phyloP scores from a whole-genome alignment of 1,139 yeast genomes.

The Williopsis jadinii region DNA sequence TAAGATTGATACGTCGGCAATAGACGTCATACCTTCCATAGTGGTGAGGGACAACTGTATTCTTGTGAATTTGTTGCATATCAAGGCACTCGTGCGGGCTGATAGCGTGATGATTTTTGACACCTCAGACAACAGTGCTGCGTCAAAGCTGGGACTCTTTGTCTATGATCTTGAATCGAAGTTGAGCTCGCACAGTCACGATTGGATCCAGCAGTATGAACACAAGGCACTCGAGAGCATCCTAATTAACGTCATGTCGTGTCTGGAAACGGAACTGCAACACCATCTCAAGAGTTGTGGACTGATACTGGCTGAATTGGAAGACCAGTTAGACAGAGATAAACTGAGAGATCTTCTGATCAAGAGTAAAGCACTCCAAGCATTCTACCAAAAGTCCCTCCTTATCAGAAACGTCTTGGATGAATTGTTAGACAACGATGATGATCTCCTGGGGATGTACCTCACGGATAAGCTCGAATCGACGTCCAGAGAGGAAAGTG shows the following conservation, averaged over 20 bases:
- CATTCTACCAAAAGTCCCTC: slow-evolving; percentile 78
- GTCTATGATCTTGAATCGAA: slow-evolving; percentile 84
- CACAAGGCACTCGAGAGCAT: slow-evolving; percentile 87
- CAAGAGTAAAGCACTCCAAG: slow-evolving; percentile 72
- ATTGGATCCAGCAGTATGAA: slow-evolving; percentile 50
- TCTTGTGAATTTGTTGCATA: slow-evolving; percentile 72
- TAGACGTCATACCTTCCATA: slow-evolving; percentile 86
- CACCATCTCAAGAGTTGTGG: slow-evolving; percentile 68
- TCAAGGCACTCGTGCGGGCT: slow-evolving; percentile 77
- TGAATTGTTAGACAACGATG: slow-evolving; percentile 82
- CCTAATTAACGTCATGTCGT: slow-evolving; percentile 75
- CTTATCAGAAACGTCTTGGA: slow-evolving; percentile 81
- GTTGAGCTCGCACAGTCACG: slow-evolving; percentile 29
- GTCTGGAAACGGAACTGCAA: slow-evolving; percentile 78
- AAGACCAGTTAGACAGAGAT: slow-evolving; percentile 77
- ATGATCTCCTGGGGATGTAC: slow-evolving; percentile 64
- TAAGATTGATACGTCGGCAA: slow-evolving; percentile 81
- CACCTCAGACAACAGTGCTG: slow-evolving; percentile 47
- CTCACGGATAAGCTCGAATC: slow-evolving; percentile 36
- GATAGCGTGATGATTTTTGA: slow-evolving; percentile 83
- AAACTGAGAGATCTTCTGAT: slow-evolving; percentile 74
- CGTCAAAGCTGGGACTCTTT: slow-evolving; percentile 66
- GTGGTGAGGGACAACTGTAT: slow-evolving; percentile 74
- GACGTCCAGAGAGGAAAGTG: slow-evolving; percentile 24
- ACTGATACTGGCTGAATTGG: slow-evolving; percentile 73